A percentile compares a stretch with the other conserved stretches of the same genome.
Evolutionary conservation across 163 green algal genomes (phyloP).

Genomic region (Scenedesmus sp.): DNA sequence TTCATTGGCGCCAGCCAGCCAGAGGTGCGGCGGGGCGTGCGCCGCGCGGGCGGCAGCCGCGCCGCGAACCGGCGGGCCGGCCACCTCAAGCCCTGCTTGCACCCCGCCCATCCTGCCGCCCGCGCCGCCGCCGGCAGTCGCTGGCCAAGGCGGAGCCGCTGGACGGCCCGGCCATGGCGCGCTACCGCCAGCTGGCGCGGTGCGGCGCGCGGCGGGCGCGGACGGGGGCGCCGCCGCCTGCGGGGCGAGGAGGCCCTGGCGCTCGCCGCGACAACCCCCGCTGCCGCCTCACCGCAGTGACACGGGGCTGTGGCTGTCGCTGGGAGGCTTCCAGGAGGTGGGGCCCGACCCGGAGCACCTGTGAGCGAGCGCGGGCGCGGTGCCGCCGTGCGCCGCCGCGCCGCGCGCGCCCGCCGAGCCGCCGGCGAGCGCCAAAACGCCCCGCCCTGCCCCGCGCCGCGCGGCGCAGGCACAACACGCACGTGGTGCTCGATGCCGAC

Average conservation of each 20-base stretch:
- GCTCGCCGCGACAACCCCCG: neutral
- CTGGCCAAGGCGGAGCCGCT: conserved; percentile 79
- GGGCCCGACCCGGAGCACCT: conserved; percentile 59
- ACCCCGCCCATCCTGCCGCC: neutral
- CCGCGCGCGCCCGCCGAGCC: too few relatives aligned
- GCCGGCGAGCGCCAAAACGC: too few relatives aligned
- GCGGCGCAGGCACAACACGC: conserved; percentile 80
- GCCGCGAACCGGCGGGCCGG: neutral
- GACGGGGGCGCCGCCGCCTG: neutral
- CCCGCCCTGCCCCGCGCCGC: neutral
- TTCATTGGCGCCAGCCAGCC: conserved; percentile 75
- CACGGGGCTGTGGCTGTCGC: conserved; percentile 87
- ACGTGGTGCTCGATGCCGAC: conserved; percentile 80
- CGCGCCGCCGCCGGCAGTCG: conserved; percentile 57
- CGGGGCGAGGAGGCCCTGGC: neutral
- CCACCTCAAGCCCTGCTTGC: neutral
- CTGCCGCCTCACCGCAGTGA: conserved; percentile 5
- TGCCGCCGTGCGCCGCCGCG: too few relatives aligned
- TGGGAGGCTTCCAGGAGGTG: conserved; percentile 91
- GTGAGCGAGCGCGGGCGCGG: too few relatives aligned
- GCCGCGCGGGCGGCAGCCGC: neutral
- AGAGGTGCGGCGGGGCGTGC: conserved; percentile 39
- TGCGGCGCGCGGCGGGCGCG: conserved; percentile 16
- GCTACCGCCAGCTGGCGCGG: conserved; percentile 82
- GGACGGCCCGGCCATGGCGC: conserved; percentile 78